phyloP scores from a whole-genome alignment of 306 rosid genomes.

The Fragaria nilgerrensis region DNA sequence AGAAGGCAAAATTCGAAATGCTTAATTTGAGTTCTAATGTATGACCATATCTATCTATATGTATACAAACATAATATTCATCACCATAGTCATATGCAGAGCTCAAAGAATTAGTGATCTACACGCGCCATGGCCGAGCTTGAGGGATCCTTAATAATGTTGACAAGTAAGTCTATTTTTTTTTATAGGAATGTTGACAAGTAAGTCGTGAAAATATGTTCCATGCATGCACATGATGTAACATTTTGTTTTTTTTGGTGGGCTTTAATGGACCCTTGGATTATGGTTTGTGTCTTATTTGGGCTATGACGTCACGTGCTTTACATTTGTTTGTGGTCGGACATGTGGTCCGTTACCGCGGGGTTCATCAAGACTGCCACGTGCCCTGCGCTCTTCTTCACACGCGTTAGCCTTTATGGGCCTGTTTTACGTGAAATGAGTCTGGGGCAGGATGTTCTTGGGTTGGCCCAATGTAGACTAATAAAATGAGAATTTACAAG shows the following conservation, averaged over 20 bases:
- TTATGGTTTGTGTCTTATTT: neutral
- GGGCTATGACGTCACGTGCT: neutral
- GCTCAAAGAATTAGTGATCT: neutral
- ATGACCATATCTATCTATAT: too few relatives aligned
- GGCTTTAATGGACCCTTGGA: neutral
- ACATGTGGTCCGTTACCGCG: neutral
- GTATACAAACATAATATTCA: neutral
- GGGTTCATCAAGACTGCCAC: neutral
- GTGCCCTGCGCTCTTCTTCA: neutral
- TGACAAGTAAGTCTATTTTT: neutral
- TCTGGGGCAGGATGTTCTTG: too few relatives aligned
- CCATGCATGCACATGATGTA: neutral
- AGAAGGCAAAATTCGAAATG: neutral
- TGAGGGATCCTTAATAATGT: neutral
- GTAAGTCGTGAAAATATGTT: too few relatives aligned
- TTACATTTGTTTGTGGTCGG: neutral
- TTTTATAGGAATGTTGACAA: neutral
- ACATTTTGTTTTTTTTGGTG: neutral
- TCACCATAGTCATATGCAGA: neutral
- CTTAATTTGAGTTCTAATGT: neutral
- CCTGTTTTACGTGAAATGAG: too few relatives aligned
- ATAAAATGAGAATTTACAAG: too few relatives aligned
- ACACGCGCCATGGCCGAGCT: neutral
- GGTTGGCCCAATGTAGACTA: too few relatives aligned
- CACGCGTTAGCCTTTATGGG: neutral